A percentile compares a stretch with the other conserved stretches of the same genome.
Evolutionary conservation across 148 eudicot species (phyloP).

Genomic region (Beta vulgaris): DNA sequence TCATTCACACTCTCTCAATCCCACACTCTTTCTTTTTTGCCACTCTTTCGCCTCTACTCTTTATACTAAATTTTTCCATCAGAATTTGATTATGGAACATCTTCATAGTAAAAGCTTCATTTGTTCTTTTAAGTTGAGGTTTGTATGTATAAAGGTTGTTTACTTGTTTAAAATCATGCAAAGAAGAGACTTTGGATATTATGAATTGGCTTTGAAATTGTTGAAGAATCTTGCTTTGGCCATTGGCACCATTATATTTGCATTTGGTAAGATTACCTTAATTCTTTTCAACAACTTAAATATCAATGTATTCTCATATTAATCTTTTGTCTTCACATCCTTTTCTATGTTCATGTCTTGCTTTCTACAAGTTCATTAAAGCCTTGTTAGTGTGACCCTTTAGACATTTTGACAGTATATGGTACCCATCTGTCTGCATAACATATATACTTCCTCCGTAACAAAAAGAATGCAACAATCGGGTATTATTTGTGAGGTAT

Average conservation of each 20-base stretch:
- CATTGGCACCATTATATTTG: constrained; percentile 42
- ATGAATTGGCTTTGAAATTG: constrained; percentile 24
- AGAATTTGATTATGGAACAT: constrained; percentile 17
- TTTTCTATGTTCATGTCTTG: background rate
- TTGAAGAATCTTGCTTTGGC: constrained; percentile 38
- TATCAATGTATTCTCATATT: background rate
- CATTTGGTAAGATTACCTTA: constrained; percentile 46
- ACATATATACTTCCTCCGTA: too few species aligned
- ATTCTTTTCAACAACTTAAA: background rate
- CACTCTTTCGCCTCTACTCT: background rate
- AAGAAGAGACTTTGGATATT: constrained; percentile 24
- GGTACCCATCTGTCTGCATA: too few species aligned
- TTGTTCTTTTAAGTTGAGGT: constrained; percentile 23
- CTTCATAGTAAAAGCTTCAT: background rate
- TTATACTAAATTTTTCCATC: too few species aligned
- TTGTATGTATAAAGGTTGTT: constrained; percentile 28
- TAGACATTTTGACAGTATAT: background rate
- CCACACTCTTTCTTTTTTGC: constrained; percentile 3
- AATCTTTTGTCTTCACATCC: background rate
- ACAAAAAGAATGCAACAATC: too few species aligned
- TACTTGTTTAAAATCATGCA: constrained; percentile 23
- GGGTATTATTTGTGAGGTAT: too few species aligned
- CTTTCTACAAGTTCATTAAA: background rate
- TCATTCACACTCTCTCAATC: background rate
- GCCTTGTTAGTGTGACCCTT: background rate